Base-by-base conservation (phyloP, 768 basidiomycete species). In the Hypholoma sublateritium region DNA sequence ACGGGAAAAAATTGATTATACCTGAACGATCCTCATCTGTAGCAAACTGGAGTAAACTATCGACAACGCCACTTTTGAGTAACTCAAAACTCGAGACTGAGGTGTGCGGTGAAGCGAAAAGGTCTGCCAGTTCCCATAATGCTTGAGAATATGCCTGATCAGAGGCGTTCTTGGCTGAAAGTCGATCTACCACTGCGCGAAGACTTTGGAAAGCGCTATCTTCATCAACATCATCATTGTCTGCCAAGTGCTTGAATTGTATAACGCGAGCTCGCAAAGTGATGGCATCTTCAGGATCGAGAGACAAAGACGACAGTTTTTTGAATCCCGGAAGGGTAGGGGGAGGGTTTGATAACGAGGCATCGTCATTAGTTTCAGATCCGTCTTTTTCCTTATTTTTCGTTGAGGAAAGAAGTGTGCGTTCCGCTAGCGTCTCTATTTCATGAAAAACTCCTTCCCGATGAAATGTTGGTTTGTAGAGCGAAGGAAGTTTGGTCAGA, bases 371-470 rank as follows among this genome's bases (percentile, higher is more conserved):
- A 36, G 78, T 68, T 36, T 81, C 80, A 7, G 74, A 65, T 0
- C 80, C 70, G n/a, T 78, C 76, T 62, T 78, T 79, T 1, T 80
- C 81, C 59, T 86, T 88, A 3, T 71, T 64, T 61, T 79, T 80
- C 9, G 28, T 32, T n/a, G 73, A 69, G 9, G 71, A 77, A 4
- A 80, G 75, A 35, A 96, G 75, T 7, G 80, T 67, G 49, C 88
- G 82, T 12, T 79, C 79, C 6, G 93, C 88, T 25, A 95, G 74
- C 8, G 76, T 70, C 62, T 95, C 94, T 36, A 99, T 86, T 69
- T 98, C 97, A 71, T 98, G 91, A 70, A 97, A 87, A 25, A 98
- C 97, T 8, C 97, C 97, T 73, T 99, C 96, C 25, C 95, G 82
- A 19, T 92, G 86, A 80, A 98, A 94, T 0, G 89, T 86, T 16